phyloP scores from a whole-genome alignment of 176 grass and related monocot species.

The Canna indica region DNA sequence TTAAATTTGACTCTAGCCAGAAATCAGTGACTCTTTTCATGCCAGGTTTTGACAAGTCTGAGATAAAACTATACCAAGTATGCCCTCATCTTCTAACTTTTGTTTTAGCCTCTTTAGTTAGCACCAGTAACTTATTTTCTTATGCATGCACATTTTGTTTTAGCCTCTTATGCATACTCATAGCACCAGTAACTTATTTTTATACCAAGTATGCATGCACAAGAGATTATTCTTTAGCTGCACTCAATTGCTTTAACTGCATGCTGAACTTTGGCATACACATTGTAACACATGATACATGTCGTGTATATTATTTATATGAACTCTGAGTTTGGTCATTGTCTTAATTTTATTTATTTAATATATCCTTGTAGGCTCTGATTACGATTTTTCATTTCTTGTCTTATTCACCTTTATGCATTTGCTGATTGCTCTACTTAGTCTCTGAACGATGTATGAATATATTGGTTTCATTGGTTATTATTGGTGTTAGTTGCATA shows the following conservation, averaged over 20 bases:
- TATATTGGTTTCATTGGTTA: no score
- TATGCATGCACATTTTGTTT: no score
- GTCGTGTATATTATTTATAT: neutral
- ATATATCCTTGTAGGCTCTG: neutral
- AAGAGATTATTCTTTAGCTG: neutral
- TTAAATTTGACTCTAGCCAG: constrained; percentile 62
- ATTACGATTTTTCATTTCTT: neutral
- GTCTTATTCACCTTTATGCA: neutral
- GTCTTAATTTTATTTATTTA: neutral
- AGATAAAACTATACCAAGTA: constrained; percentile 89
- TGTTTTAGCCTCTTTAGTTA: neutral
- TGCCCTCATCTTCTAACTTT: constrained; percentile 1
- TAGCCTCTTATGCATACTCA: no score
- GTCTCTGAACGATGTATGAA: no score
- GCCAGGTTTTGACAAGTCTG: constrained; percentile 88
- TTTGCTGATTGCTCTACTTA: no score
- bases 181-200: no score
- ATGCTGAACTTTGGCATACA: neutral
- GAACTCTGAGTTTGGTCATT: neutral
- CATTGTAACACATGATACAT: neutral
- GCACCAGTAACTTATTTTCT: neutral
- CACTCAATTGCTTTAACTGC: neutral
- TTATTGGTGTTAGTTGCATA: no score
- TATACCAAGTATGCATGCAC: no score
- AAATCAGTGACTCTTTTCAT: constrained; percentile 71